Base-by-base conservation (phyloP, 257 asterid species). In the Gentiana dahurica region DNA sequence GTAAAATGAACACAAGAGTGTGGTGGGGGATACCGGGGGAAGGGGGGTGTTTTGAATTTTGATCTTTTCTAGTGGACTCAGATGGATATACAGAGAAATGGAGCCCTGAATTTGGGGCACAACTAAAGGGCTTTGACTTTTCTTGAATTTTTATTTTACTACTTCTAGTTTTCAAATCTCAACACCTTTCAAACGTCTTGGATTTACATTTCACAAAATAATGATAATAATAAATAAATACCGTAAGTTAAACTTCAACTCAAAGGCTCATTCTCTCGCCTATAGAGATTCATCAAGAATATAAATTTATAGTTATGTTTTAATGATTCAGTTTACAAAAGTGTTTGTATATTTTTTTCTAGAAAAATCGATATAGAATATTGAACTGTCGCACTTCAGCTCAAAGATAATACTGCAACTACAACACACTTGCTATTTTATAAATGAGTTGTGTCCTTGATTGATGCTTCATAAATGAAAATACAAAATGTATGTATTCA, bases 51-150 rank as follows among this genome's bases (percentile, higher is more conserved):
- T 57, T 24, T 12, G 49, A 54, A 48, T 50, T 63, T 9, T n/a
- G 36, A 48, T 64, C 48, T 15, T 38, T 63, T 11, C 59, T 71
- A 68, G 65, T 38, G 15, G 58, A 63, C 13, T 39, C 13, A 59
- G 34, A 57, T 8, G 38, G 53, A 46, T 36, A 5, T 10, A 12
- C 45, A 57, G 53, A 49, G 64, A 56, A 36, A 34, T 36, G 65
- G 59, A 62, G 71, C 56, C 24, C 24, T 68, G 67, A 74, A 62
- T 54, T 41, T 61, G 68, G 54, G 65, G 54, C 59, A 56, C 37
- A 50, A 55, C 6, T 65, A 63, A 73, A 62, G 54, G 58, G 34
- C 58, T 38, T 6, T 11, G 54, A 61, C 65, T 6, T 41, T 57
- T 44, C 5, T 41, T 12, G 32, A 32, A 51, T 13, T 3, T 51